Base-by-base conservation (phyloP, 208 protist species). In the Acanthamoeba healyi region DNA sequence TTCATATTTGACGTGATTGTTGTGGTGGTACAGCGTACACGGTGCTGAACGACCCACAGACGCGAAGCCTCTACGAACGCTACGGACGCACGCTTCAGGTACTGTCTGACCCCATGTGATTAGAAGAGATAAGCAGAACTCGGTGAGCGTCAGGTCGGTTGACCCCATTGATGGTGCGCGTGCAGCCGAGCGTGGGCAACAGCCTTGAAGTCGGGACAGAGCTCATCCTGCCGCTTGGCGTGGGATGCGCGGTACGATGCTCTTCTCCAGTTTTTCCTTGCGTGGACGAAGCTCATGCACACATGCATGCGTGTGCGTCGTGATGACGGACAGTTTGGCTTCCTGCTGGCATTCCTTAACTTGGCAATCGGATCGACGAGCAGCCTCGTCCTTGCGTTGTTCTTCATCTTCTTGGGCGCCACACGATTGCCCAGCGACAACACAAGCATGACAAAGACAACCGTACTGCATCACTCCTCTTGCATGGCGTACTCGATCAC, bases 1-100 rank as follows among this genome's bases (percentile, higher is more conserved):
- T n/a, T n/a, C n/a, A n/a, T n/a, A n/a, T n/a, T n/a, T n/a, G n/a
- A n/a, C n/a, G n/a, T n/a, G n/a, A n/a, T n/a, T n/a, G n/a, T n/a
- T n/a, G n/a, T n/a, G n/a, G 61, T 67, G 26, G n/a, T 36, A 6
- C 70, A 79, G 70, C 70, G 5, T 79, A 79, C 70, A 79, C 70
- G 22, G 70, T 79, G 24, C 36, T 79, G 32, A 79, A 44, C 17
- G 70, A 79, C 40, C 70, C 70, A 32, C 70, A 79, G 40, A 40
- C 29, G 38, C 70, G 70, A 79, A 79, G 34, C 40, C 70, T 79
- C 19, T 79, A 79, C 14, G 70, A 79, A 5, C 70, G 70, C 32
- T 79, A 79, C 19, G 70, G 70, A 6, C 70, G 38, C 15, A 79
- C 6, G 26, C 70, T 79, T 5, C 70, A 79, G 70, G 70, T 46